Conservation (phyloP, 2,329 filamentous ascomycete genomes). For the Sclerotinia subarctica region DNA sequence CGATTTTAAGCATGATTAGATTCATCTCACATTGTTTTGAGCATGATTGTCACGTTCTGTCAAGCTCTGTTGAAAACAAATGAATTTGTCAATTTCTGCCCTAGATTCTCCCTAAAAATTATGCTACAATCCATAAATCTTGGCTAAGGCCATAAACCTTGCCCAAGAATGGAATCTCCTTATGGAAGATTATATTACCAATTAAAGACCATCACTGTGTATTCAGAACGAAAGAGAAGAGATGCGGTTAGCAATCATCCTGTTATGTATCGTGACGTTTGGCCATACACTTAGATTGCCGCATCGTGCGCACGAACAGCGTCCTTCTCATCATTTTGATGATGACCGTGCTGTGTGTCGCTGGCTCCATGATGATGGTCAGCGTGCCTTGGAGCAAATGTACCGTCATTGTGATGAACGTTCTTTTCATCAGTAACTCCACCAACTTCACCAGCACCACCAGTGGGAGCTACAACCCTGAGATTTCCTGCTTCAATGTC, state of each 20-base stretch:
- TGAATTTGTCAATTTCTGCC: not conserved
- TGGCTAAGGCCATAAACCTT: not conserved
- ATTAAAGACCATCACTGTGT: not conserved
- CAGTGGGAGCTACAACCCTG: constrained; percentile 29
- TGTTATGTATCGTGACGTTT: not conserved
- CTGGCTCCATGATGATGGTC: not conserved
- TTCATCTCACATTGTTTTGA: not conserved
- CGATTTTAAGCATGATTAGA: too few relatives aligned
- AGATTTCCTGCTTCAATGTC: constrained; percentile 46
- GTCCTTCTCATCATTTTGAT: constrained; percentile 10
- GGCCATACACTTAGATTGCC: not conserved
- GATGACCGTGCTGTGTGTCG: not conserved
- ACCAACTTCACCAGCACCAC: not conserved
- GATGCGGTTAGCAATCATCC: not conserved
- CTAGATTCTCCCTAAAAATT: not conserved
- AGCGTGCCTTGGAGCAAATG: not conserved
- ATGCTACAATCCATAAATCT: not conserved
- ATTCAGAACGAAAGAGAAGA: not conserved
- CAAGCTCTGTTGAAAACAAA: not conserved
- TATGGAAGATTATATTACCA: not conserved
- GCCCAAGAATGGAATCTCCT: not conserved
- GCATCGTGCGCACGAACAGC: not conserved
- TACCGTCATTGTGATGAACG: not conserved
- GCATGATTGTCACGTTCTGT: not conserved
- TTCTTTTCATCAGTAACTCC: not conserved